Evolutionary conservation across 23 red algal genomes (phyloP), one percentile per base, ranked within the genome.

Genomic region (Gracilaria caudata): DNA sequence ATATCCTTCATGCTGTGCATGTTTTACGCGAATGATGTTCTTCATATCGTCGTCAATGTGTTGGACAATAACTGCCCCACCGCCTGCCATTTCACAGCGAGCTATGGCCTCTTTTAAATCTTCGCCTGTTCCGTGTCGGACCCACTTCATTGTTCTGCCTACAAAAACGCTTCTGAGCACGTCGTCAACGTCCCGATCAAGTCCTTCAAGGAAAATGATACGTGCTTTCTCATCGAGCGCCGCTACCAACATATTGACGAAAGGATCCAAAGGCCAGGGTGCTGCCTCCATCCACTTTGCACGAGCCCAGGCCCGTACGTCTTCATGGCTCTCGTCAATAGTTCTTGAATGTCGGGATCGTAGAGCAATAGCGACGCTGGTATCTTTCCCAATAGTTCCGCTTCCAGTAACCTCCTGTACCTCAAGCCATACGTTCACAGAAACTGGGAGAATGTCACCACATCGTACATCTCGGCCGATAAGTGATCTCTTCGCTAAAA

Each of bases 401-500:
- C 38, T 8, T 38, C 72, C 71, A 12, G 4, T 25, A 63, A 89
- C 68, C 26, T 64, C 26, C 0, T 68, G 20, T 8, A 89, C 85
- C 7, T 58, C 28, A 19, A 77, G 45, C 47, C 64, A 89, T 17
- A 79, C 72, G 33, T 51, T 54, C 12, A n/a, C 4, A 0, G 53
- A 64, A 21, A 79, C 51, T 23, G 85, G 85, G 10, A 89, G 24
- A 32, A 89, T 73, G 60, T 89, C 85, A 10, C 85, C 85, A 51
- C 51, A 60, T 21, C 19, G 1, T 20, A 57, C 85, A 78, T 71
- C 85, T 20, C 73, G 45, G 8, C 68, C 68, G 26, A 29, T 66
- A 21, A 89, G 37, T 1, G 85, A 55, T 14, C 33, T 65, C 24
- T 51, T 64, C 14, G 85, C 85, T 7, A 89, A 37, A 17, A 26